phyloP scores from a whole-genome alignment of 208 protist species.

The Strigomonas culicis region DNA sequence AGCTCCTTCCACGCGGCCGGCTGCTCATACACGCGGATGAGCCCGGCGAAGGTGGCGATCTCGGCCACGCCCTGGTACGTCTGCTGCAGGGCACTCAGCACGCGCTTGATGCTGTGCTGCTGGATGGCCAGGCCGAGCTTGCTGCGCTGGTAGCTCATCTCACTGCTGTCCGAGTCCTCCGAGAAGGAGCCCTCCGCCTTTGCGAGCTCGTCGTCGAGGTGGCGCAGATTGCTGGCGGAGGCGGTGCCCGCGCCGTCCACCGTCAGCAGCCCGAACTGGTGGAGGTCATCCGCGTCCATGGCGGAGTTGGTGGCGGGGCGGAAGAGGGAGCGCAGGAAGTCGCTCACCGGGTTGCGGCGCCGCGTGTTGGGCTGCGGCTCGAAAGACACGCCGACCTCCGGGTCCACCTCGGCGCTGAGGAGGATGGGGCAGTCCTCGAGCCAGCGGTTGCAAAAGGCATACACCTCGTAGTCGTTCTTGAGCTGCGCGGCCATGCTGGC shows the following conservation, averaged over 20 bases:
- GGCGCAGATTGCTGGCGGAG: background rate
- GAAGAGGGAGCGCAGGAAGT: constrained; percentile 71
- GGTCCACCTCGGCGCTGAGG: constrained; percentile 17
- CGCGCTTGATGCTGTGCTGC: constrained; percentile 49
- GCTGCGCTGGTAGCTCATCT: constrained; percentile 4
- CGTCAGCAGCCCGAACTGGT: constrained; percentile 57
- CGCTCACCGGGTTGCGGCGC: constrained; percentile 42
- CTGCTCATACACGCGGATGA: constrained; percentile 39
- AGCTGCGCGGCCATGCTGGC: constrained; percentile 53
- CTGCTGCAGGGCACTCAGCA: constrained; percentile 47
- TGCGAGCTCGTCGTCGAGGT: constrained; percentile 1
- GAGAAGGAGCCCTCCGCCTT: constrained; percentile 18
- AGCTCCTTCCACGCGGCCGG: constrained; percentile 30
- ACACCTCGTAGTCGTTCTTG: constrained; percentile 74
- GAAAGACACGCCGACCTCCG: constrained; percentile 7
- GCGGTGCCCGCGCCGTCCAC: constrained; percentile 20
- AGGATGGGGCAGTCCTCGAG: constrained; percentile 39
- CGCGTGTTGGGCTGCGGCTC: constrained; percentile 18
- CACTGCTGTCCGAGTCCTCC: constrained; percentile 20
- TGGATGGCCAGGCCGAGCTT: constrained; percentile 22
- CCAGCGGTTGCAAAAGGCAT: constrained; percentile 68
- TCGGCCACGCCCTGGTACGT: constrained; percentile 53
- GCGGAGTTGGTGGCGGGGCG: constrained; percentile 52
- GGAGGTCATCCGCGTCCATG: constrained; percentile 47
- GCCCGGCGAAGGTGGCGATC: constrained; percentile 46